A percentile compares a stretch with the other conserved stretches of the same genome.
These are phyloP conservation scores for Aspergillus caelatus DNA, from an alignment of 2,329 filamentous ascomycete species.

Conservation along the genomic window DNA sequence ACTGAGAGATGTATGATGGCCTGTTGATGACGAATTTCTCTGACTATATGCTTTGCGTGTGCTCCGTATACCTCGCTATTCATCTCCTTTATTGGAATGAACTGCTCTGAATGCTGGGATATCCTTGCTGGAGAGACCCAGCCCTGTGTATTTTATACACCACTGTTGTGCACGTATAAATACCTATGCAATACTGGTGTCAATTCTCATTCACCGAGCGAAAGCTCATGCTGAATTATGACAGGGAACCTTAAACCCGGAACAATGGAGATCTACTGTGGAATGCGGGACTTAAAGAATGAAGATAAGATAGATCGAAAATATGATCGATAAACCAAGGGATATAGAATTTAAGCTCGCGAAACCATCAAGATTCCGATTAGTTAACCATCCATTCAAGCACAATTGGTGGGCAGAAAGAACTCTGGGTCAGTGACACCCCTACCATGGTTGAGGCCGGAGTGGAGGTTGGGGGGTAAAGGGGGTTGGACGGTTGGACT, in stretches of 20 bases:
- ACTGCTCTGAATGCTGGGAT: not conserved
- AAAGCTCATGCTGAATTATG: not conserved
- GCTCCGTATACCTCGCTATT: not conserved
- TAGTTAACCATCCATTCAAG: not conserved
- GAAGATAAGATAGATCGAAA: not conserved
- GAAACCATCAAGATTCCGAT: not conserved
- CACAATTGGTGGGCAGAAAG: not conserved
- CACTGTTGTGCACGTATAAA: not conserved
- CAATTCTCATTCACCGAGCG: not conserved
- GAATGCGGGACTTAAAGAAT: constrained; percentile 3
- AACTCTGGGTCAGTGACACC: constrained; percentile 3
- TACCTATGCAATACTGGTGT: not conserved
- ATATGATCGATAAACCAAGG: not conserved
- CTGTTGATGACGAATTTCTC: not conserved
- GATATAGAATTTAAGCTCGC: not conserved
- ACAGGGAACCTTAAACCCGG: not conserved
- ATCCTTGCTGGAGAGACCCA: not conserved
- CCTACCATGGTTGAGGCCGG: not conserved
- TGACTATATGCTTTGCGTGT: not conserved
- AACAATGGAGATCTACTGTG: not conserved
- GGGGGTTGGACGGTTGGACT: not conserved
- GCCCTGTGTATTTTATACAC: not conserved
- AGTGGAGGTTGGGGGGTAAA: not conserved
- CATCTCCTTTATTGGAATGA: not conserved
- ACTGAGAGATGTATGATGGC: not conserved